phyloP scores from a whole-genome alignment of 2,329 filamentous ascomycete genomes.

The Apiospora malaysiana region DNA sequence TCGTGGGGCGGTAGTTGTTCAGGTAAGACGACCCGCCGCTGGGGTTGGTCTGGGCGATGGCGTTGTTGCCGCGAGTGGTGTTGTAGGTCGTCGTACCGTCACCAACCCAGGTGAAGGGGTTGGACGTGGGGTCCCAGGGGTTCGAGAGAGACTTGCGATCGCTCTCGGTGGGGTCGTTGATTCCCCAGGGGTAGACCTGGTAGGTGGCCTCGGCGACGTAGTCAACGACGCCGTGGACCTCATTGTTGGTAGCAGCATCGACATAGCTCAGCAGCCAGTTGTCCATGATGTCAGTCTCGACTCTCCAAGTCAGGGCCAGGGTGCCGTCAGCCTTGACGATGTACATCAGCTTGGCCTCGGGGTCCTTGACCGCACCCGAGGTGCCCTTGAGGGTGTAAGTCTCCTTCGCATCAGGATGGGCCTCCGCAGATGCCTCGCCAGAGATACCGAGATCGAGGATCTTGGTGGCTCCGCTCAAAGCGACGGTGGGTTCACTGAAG shows the following conservation, averaged over 20 bases:
- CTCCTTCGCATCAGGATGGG: constrained; percentile 41
- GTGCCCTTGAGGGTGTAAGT: constrained; percentile 54
- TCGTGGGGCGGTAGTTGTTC: constrained; percentile 57
- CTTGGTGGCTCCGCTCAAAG: constrained; percentile 47
- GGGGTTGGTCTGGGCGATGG: constrained; percentile 58
- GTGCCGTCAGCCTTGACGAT: constrained; percentile 53
- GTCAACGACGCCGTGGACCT: constrained; percentile 60
- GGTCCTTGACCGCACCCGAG: constrained; percentile 55
- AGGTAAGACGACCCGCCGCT: constrained; percentile 49
- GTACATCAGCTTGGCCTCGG: constrained; percentile 62
- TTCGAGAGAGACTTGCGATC: constrained; percentile 50
- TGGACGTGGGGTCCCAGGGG: constrained; percentile 53
- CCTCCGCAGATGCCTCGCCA: constrained; percentile 46
- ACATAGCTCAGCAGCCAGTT: constrained; percentile 67
- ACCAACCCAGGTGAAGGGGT: constrained; percentile 59
- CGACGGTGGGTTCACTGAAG: constrained; percentile 49
- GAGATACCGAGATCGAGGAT: constrained; percentile 48
- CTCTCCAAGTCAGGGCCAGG: constrained; percentile 59
- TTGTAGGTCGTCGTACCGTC: constrained; percentile 55
- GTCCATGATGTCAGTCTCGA: constrained; percentile 62
- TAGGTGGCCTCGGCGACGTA: constrained; percentile 61
- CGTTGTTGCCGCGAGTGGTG: constrained; percentile 65
- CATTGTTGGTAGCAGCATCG: constrained; percentile 52
- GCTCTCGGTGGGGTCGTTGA: constrained; percentile 60
- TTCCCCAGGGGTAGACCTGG: constrained; percentile 61